A percentile compares a stretch with the other conserved stretches of the same genome.
Conservation (phyloP, 2,329 filamentous ascomycete species). For the Myotisia sp. region DNA sequence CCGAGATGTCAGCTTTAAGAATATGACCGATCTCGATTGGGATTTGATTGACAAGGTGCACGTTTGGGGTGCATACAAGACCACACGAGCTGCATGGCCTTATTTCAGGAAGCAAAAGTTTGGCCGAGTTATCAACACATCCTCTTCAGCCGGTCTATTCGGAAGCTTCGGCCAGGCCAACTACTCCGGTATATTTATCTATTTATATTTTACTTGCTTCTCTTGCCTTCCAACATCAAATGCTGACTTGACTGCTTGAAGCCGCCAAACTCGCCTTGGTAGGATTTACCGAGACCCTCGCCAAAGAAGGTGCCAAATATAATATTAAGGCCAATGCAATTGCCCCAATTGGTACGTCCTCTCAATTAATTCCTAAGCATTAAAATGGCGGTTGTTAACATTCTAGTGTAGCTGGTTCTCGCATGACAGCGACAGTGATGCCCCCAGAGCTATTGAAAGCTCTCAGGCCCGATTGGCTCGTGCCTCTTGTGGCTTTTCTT, state of each 20-base stretch:
- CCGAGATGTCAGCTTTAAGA: slow-evolving; percentile 93
- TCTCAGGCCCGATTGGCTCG: slow-evolving; percentile 86
- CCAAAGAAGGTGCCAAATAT: slow-evolving; percentile 95
- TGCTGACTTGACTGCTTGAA: slow-evolving; percentile 21
- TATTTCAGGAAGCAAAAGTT: slow-evolving; percentile 99
- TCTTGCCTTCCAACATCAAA: no score
- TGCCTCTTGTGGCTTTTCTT: slow-evolving; percentile 78
- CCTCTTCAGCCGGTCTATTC: slow-evolving; percentile 89
- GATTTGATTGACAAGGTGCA: slow-evolving; percentile 88
- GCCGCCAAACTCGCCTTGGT: slow-evolving; percentile 91
- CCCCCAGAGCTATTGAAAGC: slow-evolving; percentile 77
- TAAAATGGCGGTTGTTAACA: slow-evolving; percentile 4
- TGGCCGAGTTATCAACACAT: slow-evolving; percentile 88
- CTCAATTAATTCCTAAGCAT: background rate
- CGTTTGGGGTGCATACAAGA: slow-evolving; percentile 83
- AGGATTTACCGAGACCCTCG: slow-evolving; percentile 92
- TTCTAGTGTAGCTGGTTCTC: slow-evolving; percentile 54
- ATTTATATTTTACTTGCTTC: no score
- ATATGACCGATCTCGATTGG: slow-evolving; percentile 96
- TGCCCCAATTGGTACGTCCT: slow-evolving; percentile 54
- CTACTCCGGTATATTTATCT: slow-evolving; percentile 56
- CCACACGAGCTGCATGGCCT: slow-evolving; percentile 81
- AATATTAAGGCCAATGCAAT: slow-evolving; percentile 94
- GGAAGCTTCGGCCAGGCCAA: slow-evolving; percentile 93
- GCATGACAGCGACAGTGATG: slow-evolving; percentile 93